phyloP scores from a whole-genome alignment of 2,329 filamentous ascomycete species.

The Botrytis cinerea region DNA sequence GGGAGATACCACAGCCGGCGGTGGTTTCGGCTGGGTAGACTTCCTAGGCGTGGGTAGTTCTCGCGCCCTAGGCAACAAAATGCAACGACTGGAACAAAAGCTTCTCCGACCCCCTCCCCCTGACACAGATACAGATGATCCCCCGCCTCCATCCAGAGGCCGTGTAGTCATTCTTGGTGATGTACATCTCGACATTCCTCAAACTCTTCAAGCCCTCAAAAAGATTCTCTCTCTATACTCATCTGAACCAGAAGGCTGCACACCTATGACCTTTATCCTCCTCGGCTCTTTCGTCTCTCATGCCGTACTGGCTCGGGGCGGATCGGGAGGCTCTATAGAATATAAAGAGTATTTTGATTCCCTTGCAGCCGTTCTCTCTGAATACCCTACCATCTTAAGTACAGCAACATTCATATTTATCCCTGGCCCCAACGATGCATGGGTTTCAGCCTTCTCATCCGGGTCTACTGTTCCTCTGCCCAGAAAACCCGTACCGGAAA shows the following conservation, averaged over 20 bases:
- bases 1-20: constrained; percentile 63
- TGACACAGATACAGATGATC: constrained; percentile 27
- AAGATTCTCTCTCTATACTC: constrained; percentile 78
- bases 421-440: constrained; percentile 96
- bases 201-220: constrained; percentile 76
- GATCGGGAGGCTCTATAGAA: constrained; percentile 80
- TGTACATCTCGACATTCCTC: constrained; percentile 80
- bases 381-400: constrained; percentile 79
- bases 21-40: constrained; percentile 95
- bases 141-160: constrained; percentile 46
- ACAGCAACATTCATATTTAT: constrained; percentile 87
- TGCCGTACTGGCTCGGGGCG: constrained; percentile 66
- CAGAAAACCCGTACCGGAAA: constrained; percentile 71
- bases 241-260: constrained; percentile 60
- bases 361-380: constrained; percentile 76
- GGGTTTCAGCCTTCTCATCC: constrained; percentile 81
- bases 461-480: constrained; percentile 73
- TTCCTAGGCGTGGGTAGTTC: constrained; percentile 92
- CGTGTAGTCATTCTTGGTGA: constrained; percentile 79
- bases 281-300: constrained; percentile 79
- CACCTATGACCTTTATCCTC: constrained; percentile 78
- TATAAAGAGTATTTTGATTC: constrained; percentile 97
- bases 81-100: constrained; percentile 76
- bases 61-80: constrained; percentile 76
- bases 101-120: constrained; percentile 52